These are phyloP conservation scores for Apium graveolens DNA, from an alignment of 129 eudicot species.

Conservation along the genomic window DNA sequence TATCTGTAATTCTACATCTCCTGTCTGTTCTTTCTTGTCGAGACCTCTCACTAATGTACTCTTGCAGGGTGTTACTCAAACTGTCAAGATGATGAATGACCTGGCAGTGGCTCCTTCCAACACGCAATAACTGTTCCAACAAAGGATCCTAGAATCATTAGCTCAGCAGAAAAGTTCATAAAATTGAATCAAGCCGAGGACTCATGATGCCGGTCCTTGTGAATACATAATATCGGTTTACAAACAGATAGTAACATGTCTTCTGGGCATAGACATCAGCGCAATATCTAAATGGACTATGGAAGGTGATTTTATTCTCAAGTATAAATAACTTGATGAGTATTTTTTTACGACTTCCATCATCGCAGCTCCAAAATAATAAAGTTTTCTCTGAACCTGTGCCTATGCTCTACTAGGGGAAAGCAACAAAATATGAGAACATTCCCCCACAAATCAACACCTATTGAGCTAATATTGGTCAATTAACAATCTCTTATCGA, in stretches of 20 bases:
- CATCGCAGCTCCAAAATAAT: neutral
- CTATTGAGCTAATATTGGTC: neutral
- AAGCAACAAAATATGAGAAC: too few species aligned
- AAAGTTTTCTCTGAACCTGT: neutral
- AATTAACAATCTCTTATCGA: too few species aligned
- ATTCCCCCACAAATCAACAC: too few species aligned
- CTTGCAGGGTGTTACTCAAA: conserved; percentile 49
- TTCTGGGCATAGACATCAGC: neutral
- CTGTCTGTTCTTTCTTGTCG: conserved; percentile 33
- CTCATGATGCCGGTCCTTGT: neutral
- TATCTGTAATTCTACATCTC: conserved; percentile 14
- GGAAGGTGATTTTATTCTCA: neutral
- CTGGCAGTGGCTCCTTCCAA: conserved; percentile 74
- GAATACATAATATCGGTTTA: neutral
- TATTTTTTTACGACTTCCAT: neutral
- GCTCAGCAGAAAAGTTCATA: neutral
- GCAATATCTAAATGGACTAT: neutral
- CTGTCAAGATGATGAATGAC: conserved; percentile 78
- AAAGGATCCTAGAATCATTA: neutral
- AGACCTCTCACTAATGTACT: conserved; percentile 41
- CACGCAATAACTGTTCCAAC: conserved; percentile 42
- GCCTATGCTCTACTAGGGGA: too few species aligned
- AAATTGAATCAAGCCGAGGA: neutral
- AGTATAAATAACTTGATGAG: too few species aligned
- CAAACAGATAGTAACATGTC: neutral